Conservation (phyloP, 2,329 filamentous ascomycete species). For the Fusarium tuaranense region DNA sequence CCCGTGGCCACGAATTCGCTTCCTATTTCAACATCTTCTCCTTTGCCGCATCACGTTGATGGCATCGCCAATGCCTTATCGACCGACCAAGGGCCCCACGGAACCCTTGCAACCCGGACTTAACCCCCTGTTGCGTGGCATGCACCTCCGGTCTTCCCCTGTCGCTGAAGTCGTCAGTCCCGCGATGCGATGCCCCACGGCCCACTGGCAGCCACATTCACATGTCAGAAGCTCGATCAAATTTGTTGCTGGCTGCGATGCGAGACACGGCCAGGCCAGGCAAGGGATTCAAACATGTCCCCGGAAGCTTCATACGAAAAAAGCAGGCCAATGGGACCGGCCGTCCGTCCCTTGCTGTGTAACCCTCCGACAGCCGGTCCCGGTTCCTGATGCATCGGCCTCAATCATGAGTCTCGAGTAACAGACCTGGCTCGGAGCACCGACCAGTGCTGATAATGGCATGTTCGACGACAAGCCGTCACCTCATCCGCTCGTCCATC, state of each 20-base stretch:
- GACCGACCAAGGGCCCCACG: constrained; percentile 21
- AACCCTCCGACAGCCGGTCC: constrained; percentile 17
- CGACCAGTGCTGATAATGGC: constrained; percentile 19
- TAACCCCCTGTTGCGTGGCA: constrained; percentile 32
- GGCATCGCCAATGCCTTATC: constrained; percentile 28
- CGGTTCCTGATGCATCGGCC: constrained; percentile 3
- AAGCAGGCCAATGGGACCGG: neutral
- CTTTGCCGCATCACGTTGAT: constrained; percentile 35
- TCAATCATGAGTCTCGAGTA: constrained; percentile 21
- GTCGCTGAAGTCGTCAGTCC: constrained; percentile 17
- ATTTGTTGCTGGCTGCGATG: neutral
- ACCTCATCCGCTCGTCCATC: constrained; percentile 28
- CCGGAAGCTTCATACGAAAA: constrained; percentile 20
- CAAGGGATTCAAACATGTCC: constrained; percentile 20
- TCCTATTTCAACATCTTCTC: constrained; percentile 31
- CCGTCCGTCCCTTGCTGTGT: neutral
- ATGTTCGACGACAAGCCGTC: constrained; percentile 29
- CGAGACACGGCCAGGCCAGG: constrained; percentile 8
- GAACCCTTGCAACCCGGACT: constrained; percentile 11
- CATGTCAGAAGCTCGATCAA: constrained; percentile 42
- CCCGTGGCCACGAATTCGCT: constrained; percentile 30
- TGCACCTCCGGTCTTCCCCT: constrained; percentile 30
- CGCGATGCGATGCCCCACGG: constrained; percentile 12
- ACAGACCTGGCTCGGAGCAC: constrained; percentile 14
- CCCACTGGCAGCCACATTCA: constrained; percentile 48